Conservation (phyloP, 257 asterid genomes). For the Solanum chiquidenum region DNA sequence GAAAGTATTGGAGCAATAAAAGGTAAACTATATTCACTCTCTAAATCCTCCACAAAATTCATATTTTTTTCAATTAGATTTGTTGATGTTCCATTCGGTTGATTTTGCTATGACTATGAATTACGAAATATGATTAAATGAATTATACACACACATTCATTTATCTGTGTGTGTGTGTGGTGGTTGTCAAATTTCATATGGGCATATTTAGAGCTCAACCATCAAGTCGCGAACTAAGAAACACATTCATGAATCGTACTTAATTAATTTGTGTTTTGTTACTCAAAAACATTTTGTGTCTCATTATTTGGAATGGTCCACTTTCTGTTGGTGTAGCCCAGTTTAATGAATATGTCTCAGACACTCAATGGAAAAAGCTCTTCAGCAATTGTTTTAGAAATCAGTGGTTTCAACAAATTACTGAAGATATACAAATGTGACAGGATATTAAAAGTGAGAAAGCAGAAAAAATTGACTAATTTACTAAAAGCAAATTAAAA, state of each 20-base stretch:
- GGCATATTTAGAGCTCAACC: not conserved
- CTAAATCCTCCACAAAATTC: not conserved
- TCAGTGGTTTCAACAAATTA: not conserved
- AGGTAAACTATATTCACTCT: not conserved
- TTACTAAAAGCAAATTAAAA: not conserved
- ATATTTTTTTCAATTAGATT: not conserved
- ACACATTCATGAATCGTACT: not conserved
- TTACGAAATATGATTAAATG: not conserved
- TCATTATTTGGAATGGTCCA: not conserved
- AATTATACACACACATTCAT: no score
- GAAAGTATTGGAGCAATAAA: not conserved
- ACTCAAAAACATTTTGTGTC: not conserved
- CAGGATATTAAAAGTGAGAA: not conserved
- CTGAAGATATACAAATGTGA: not conserved
- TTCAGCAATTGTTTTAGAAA: not conserved
- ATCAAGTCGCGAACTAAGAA: not conserved
- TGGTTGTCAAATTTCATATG: not conserved
- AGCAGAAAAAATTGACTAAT: not conserved
- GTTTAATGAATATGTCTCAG: not conserved
- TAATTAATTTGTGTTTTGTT: not conserved
- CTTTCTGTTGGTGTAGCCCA: not conserved
- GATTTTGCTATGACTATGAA: not conserved
- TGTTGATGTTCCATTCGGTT: not conserved
- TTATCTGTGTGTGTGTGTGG: no score
- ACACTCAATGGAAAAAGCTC: not conserved